Base-by-base conservation (phyloP, 2,329 filamentous ascomycete species). In the Colletotrichum sp. region DNA sequence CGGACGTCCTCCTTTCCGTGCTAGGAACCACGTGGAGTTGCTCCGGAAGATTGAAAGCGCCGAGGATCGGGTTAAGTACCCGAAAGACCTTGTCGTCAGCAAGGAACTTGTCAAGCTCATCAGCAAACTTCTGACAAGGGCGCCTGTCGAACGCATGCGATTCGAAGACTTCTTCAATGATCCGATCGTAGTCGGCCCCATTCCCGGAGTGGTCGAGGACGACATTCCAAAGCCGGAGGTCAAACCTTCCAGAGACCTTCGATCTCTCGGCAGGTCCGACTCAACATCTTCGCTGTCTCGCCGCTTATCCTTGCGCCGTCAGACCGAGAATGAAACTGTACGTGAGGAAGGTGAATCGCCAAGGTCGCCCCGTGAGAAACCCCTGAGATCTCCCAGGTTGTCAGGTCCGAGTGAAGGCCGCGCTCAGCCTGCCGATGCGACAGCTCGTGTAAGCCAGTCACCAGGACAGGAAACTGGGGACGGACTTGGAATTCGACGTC, bases 21-120 rank as follows among this genome's bases (percentile, higher is more conserved):
- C 97, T 36, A 92, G 92, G 71, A 99, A 99, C 82, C 97, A 99
- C 82, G 96, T 99, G 55, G 97, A 99, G 83, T 88, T 99, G 43
- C 90, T 99, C 58, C 92, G 95, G 77, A 97, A 94, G 86, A 99
- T 99, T 78, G 96, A 99, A 83, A 93, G 93, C 76, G 93, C 94
- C 21, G 94, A 98, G 78, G 96, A 99, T 82, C 89, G 92, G 77
- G 98, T 99, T 84, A 92, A 90, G 78, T 99, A 99, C 79, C 92
- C 94, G 0, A 91, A 92, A 79, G 94, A 96, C 66, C 90, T 92
- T 36, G 87, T 91, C 65, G 91, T 95, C 75, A 96, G 92, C 78
- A 86, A 93, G 64, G 93, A 94, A 12, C 92, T 98, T 86, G 98
- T 98, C 84, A 88, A 90, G 26, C 87, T 98, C 21, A 96, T 98